phyloP scores from a whole-genome alignment of 2,329 filamentous ascomycete species.

The Trichophyton equinum region DNA sequence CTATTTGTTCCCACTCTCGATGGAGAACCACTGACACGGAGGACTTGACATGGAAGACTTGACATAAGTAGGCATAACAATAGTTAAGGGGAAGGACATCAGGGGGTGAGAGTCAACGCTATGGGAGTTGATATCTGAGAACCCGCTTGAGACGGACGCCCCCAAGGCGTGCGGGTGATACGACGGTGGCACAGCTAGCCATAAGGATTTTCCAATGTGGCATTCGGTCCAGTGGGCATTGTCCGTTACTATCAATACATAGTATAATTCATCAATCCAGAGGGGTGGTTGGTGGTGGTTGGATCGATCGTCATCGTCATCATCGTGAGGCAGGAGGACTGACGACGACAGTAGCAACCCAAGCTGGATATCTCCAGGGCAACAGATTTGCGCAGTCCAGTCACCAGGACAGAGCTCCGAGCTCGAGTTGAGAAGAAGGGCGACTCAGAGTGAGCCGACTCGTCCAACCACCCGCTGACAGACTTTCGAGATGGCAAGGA shows the following conservation, averaged over 20 bases:
- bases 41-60: too few relatives aligned
- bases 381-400: background rate
- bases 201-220: background rate
- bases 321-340: background rate
- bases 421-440: background rate
- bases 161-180: background rate
- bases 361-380: background rate
- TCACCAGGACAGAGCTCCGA: background rate
- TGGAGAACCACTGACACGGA: too few relatives aligned
- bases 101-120: too few relatives aligned
- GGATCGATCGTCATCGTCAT: background rate
- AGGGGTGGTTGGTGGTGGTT: background rate
- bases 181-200: background rate
- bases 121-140: background rate
- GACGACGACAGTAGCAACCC: background rate
- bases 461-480: background rate
- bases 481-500: background rate
- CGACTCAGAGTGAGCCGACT: background rate
- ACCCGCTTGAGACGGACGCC: background rate
- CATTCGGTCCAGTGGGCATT: background rate
- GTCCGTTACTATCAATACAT: background rate
- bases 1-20: background rate
- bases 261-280: background rate
- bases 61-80: too few relatives aligned
- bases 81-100: too few relatives aligned